These are phyloP conservation scores for Neohortaea acidophila DNA, from an alignment of 495 filamentous ascomycete genomes.

Conservation along the genomic window DNA sequence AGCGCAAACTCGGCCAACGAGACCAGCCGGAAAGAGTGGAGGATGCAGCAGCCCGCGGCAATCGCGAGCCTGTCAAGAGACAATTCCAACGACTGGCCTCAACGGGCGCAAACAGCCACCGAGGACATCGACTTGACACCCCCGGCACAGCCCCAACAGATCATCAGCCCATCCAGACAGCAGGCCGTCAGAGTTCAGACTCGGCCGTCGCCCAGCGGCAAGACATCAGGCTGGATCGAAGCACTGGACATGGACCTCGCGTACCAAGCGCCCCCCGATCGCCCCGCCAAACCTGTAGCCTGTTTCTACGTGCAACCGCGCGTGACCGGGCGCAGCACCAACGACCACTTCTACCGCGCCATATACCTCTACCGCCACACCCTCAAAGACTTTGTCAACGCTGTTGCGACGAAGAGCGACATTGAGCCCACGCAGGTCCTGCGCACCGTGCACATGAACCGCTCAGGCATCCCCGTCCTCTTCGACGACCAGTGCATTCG, in stretches of 20 bases:
- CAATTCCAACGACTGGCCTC: constrained; percentile 37
- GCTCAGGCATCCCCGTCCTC: constrained; percentile 62
- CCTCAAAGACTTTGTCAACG: constrained; percentile 49
- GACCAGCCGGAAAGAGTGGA: constrained; percentile 22
- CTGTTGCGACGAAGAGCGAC: constrained; percentile 60
- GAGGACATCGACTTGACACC: constrained; percentile 24
- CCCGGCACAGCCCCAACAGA: constrained; percentile 26
- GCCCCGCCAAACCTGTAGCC: constrained; percentile 58
- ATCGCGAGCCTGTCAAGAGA: constrained; percentile 22
- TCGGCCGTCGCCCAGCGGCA: constrained; percentile 29
- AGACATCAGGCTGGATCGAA: constrained; percentile 70
- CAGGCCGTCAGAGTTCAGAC: constrained; percentile 37
- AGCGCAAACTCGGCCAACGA: constrained; percentile 23
- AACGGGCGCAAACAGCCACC: constrained; percentile 37
- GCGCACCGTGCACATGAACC: constrained; percentile 53
- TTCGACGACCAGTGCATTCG: constrained; percentile 82
- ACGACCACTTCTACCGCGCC: constrained; percentile 61
- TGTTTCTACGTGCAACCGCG: constrained; percentile 71
- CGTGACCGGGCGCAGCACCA: constrained; percentile 35
- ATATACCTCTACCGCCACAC: constrained; percentile 72
- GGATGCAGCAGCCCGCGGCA: constrained; percentile 22
- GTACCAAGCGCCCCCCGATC: constrained; percentile 69
- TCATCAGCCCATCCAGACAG: constrained; percentile 31
- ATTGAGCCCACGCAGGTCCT: constrained; percentile 56
- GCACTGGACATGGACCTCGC: constrained; percentile 72